Evolutionary conservation across 139 green algal genomes (phyloP).

Genomic region (Picochlorum sp.): DNA sequence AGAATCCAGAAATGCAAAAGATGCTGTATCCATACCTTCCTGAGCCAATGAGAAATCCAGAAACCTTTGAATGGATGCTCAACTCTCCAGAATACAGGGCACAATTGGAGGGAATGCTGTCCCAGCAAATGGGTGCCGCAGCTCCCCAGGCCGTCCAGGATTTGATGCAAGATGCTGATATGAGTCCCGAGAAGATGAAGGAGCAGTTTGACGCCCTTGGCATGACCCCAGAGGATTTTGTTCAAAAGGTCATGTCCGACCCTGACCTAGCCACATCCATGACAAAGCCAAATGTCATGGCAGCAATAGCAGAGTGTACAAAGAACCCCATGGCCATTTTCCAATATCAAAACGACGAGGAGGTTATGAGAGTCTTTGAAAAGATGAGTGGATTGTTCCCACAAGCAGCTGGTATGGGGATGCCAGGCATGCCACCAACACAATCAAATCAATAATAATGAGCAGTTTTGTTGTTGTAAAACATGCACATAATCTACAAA

Average conservation of each 20-base stretch:
- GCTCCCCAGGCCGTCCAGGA: slow-evolving; percentile 19
- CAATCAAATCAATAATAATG: too few relatives aligned
- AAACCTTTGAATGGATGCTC: slow-evolving; percentile 85
- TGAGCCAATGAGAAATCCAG: slow-evolving; percentile 77
- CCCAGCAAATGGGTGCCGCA: slow-evolving; percentile 29
- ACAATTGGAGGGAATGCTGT: slow-evolving; percentile 55
- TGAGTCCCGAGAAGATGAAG: slow-evolving; percentile 24
- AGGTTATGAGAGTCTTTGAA: slow-evolving; percentile 46
- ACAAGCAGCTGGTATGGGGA: slow-evolving; percentile 9
- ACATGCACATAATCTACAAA: too few relatives aligned
- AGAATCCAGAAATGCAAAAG: slow-evolving; percentile 58
- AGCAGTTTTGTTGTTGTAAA: too few relatives aligned
- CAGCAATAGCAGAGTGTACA: slow-evolving; percentile 73
- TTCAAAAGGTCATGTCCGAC: slow-evolving; percentile 63
- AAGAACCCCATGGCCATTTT: slow-evolving; percentile 73
- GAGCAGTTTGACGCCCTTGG: slow-evolving; percentile 64
- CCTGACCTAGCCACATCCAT: slow-evolving; percentile 69
- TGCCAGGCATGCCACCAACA: background rate
- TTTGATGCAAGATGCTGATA: slow-evolving; percentile 34
- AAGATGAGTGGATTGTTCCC: slow-evolving; percentile 43
- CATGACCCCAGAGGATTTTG: slow-evolving; percentile 69
- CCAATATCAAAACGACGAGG: slow-evolving; percentile 75
- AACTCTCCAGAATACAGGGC: slow-evolving; percentile 18
- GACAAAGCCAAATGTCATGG: slow-evolving; percentile 68
- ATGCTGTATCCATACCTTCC: slow-evolving; percentile 86